Conservation (phyloP, 2,329 filamentous ascomycete species). For the Microcera coccophila region DNA sequence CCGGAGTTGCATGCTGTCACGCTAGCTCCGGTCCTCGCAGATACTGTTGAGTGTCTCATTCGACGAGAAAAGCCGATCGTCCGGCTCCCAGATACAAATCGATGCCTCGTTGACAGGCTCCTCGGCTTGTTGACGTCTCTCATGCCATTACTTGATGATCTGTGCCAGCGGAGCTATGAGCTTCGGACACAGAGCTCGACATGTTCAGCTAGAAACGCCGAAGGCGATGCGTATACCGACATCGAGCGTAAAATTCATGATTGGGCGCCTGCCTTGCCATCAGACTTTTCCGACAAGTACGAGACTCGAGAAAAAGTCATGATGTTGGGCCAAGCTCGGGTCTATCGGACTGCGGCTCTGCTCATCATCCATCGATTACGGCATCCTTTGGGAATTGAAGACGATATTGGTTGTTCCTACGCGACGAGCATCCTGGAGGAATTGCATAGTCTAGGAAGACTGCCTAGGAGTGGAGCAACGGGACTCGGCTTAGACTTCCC, state of each 20-base stretch:
- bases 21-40: constrained; percentile 9
- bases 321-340: constrained; percentile 11
- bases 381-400: constrained; percentile 10
- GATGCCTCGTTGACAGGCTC: constrained; percentile 10
- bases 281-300: constrained; percentile 3
- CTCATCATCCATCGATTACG: constrained; percentile 16
- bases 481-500: constrained; percentile 13
- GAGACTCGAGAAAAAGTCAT: constrained; percentile 1
- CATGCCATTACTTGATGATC: constrained; percentile 8
- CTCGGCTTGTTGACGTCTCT: constrained; percentile 10
- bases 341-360: constrained; percentile 10
- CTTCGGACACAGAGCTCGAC: not conserved
- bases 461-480: constrained; percentile 4
- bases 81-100: not conserved
- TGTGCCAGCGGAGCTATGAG: constrained; percentile 9
- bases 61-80: constrained; percentile 10
- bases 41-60: constrained; percentile 13
- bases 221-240: constrained; percentile 8
- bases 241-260: constrained; percentile 6
- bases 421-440: constrained; percentile 9
- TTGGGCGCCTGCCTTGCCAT: constrained; percentile 5
- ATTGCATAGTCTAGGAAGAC: constrained; percentile 1
- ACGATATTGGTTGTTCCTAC: constrained; percentile 3
- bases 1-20: constrained; percentile 9
- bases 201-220: not conserved